A percentile compares a stretch with the other conserved stretches of the same genome.
Evolutionary conservation across 495 filamentous ascomycete species (phyloP).

Genomic region (Cetradonia linearis): DNA sequence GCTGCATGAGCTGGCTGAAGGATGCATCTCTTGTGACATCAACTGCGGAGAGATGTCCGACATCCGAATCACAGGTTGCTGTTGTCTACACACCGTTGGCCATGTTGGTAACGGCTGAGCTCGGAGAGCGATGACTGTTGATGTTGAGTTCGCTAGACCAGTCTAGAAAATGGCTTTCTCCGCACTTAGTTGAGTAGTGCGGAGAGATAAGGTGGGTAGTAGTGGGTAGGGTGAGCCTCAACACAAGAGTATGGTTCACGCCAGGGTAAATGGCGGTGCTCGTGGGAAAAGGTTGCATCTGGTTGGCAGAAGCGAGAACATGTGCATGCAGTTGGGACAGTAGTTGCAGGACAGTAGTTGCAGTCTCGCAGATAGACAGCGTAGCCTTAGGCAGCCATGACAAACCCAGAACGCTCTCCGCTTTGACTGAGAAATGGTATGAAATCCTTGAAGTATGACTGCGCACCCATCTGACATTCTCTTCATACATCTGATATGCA

Average conservation of each 20-base stretch:
- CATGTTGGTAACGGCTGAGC: neutral
- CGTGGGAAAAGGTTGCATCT: neutral
- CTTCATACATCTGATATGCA: neutral
- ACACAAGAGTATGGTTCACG: neutral
- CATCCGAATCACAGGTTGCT: neutral
- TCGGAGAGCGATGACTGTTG: neutral
- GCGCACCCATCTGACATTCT: neutral
- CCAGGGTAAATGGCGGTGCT: neutral
- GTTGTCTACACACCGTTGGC: neutral
- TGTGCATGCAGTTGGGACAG: neutral
- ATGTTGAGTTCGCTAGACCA: neutral
- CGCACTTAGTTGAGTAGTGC: neutral
- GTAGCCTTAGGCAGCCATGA: conserved; percentile 6
- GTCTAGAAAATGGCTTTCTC: neutral
- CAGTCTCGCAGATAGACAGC: neutral
- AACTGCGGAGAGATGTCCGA: neutral
- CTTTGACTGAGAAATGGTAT: neutral
- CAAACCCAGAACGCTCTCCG: conserved; percentile 1
- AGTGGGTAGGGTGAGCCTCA: neutral
- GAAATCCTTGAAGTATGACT: neutral
- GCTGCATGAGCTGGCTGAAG: neutral
- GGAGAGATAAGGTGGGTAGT: conserved; percentile 1
- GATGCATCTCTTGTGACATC: neutral
- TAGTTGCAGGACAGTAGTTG: too few species aligned
- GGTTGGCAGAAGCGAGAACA: conserved; percentile 4